Conservation (phyloP, 345 rosid species). For the Cardamine resedifolia region DNA sequence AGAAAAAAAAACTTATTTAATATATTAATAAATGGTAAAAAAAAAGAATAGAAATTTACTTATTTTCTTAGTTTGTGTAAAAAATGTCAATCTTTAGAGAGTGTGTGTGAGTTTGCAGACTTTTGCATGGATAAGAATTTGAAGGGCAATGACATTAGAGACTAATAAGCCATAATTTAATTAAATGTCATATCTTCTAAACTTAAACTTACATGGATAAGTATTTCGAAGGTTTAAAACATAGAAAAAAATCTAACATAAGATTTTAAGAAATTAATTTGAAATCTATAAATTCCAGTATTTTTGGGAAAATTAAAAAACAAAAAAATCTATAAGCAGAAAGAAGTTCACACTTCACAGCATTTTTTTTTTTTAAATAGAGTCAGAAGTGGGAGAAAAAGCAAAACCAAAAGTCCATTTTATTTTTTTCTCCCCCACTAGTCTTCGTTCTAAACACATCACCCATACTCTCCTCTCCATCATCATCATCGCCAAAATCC, state of each 20-base stretch:
- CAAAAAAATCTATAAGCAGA: background rate
- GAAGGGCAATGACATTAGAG: background rate
- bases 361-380: background rate
- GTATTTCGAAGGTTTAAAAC: background rate
- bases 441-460: conserved; percentile 33
- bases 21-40: too few relatives aligned
- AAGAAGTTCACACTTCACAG: background rate
- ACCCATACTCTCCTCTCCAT: conserved; percentile 21
- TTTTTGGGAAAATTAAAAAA: background rate
- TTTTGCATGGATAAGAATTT: background rate
- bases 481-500: conserved; percentile 31
- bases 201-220: background rate
- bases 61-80: too few relatives aligned
- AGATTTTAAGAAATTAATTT: background rate
- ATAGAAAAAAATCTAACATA: background rate
- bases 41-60: too few relatives aligned
- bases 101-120: background rate
- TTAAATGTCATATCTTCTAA: background rate
- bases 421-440: conserved; percentile 35
- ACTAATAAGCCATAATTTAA: background rate
- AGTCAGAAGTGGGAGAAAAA: background rate
- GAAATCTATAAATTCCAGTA: background rate
- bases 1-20: too few relatives aligned
- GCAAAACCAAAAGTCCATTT: conserved; percentile 39
- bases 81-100: too few relatives aligned